Base-by-base conservation (phyloP, 768 basidiomycete species). In the Paxillus involutus region DNA sequence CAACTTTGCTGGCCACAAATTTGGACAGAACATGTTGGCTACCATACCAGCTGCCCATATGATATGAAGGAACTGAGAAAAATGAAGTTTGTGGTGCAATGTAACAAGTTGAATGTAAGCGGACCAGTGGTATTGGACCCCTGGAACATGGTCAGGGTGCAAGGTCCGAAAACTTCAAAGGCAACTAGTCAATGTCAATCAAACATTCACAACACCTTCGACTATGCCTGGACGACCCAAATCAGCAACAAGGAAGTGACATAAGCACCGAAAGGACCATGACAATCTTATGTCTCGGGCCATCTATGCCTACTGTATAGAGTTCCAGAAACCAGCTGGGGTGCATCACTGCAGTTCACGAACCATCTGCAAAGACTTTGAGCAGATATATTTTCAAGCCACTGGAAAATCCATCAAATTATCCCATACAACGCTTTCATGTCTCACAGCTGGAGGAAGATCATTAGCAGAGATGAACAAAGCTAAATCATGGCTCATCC, bases 381-480 rank as follows among this genome's bases (percentile, higher is more conserved):
- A 59, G 47, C 30, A 32, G 7, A 19, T 39, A 3, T 36, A 64
- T 49, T 24, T 19, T 13, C 4, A 55, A 13, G 55, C 55, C 13
- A 64, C 52, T 16, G 57, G 58, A 12, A 59, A 62, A 39, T 4
- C 29, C 10, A 43, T 68, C 37, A 50, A 44, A 8, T 46, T 71
- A 1, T 33, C 30, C 39, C 56, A 60, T 26, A 24, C 21, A 68
- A 32, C 62, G 6, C 52, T 71, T 11, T 37, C 44, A 29, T 44
- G 47, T 1, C 62, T 49, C 12, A 44, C 51, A 24, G 55, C 58
- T 19, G 62, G 64, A 1, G 61, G 65, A n/a, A 59, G 52, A 51
- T 60, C 63, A 13, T 35, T 46, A 41, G 56, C 55, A n/a, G 41
- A 66, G 42, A 63, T 63, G 44, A 73, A 73, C 58, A 63, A 51